Evolutionary conservation across 345 rosid genomes (phyloP), one percentile per base, ranked within the genome.

Genomic region (Sonneratia alba): DNA sequence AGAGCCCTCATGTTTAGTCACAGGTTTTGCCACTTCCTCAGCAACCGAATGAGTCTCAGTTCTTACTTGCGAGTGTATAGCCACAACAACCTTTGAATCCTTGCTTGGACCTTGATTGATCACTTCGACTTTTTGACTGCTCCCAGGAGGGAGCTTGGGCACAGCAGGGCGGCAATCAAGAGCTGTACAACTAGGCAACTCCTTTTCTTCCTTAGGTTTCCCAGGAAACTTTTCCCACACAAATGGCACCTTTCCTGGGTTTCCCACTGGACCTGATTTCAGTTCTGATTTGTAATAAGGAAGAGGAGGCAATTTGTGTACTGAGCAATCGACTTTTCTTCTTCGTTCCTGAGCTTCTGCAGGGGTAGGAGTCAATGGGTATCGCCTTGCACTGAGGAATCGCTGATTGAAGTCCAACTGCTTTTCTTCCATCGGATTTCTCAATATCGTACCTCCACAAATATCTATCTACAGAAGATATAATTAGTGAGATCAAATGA

Each of bases 91-190:
- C 42, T 85, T 70, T 53, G 75, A 63, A 70, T 68, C 67, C 67
- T 71, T 80, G 47, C 59, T 81, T 42, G 68, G 70, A 18, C 71
- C 70, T 59, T 71, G 80, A 36, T 55, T 71, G 77, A 80, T 78
- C 69, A 70, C 67, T 77, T 82, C 79, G 66, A 67, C 77, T 59
- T 81, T 78, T 65, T 57, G 71, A 74, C 65, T 71, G 75, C 92
- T 84, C 69, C 97, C 97, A 42, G 97, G 98, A 47, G 98, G 98
- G 85, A 83, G 96, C 83, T 84, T 89, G 37, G 98, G 98, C 67
- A 77, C 85, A 67, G 70, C 51, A 68, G 83, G 86, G 73, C 79
- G 74, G 74, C 70, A 76, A 6, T 76, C 72, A 47, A 49, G 73
- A 67, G 32, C 66, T 2, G 75, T 73, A 71, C 3, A 49, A 48